Percentiles rank a stretch among this genome's conserved stretches.
Evolutionary conservation across 805 yeast genomes (phyloP).

Genomic region (Myxozyma neotropica): DNA sequence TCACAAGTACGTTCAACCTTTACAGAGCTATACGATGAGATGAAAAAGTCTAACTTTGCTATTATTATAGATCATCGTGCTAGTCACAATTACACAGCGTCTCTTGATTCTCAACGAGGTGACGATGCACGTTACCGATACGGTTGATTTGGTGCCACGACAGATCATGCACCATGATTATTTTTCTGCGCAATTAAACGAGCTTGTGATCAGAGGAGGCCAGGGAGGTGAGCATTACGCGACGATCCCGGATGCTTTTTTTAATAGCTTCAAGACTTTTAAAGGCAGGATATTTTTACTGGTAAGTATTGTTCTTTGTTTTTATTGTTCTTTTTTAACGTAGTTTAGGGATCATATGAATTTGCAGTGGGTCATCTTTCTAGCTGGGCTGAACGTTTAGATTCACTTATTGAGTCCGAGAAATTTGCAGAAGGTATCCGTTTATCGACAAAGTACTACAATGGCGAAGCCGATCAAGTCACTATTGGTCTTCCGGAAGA

Average conservation of each 20-base stretch:
- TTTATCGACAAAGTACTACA: slow-evolving; percentile 56
- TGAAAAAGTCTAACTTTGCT: too few species aligned
- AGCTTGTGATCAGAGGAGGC: slow-evolving; percentile 27
- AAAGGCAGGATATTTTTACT: slow-evolving; percentile 55
- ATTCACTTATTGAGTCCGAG: slow-evolving; percentile 52
- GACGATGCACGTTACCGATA: slow-evolving; percentile 44
- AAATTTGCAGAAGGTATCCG: slow-evolving; percentile 60
- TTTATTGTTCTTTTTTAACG: background rate
- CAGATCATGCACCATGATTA: slow-evolving; percentile 46
- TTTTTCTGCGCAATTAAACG: slow-evolving; percentile 36
- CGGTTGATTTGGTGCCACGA: slow-evolving; percentile 47
- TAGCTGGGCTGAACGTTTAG: slow-evolving; percentile 70
- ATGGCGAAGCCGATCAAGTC: slow-evolving; percentile 52
- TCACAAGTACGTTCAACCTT: slow-evolving; percentile 35
- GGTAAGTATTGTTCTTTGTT: slow-evolving; percentile 43
- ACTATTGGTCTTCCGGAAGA: slow-evolving; percentile 61
- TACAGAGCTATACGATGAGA: slow-evolving; percentile 1
- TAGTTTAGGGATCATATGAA: slow-evolving; percentile 46
- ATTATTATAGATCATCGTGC: slow-evolving; percentile 45
- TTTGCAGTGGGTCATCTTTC: slow-evolving; percentile 59
- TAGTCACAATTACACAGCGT: slow-evolving; percentile 52
- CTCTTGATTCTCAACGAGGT: slow-evolving; percentile 49
- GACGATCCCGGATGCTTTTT: slow-evolving; percentile 43
- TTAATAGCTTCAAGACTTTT: slow-evolving; percentile 45
- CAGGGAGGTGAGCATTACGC: slow-evolving; percentile 37